phyloP scores from a whole-genome alignment of 2,329 filamentous ascomycete species.

The Phyllosticta citrichinensis region DNA sequence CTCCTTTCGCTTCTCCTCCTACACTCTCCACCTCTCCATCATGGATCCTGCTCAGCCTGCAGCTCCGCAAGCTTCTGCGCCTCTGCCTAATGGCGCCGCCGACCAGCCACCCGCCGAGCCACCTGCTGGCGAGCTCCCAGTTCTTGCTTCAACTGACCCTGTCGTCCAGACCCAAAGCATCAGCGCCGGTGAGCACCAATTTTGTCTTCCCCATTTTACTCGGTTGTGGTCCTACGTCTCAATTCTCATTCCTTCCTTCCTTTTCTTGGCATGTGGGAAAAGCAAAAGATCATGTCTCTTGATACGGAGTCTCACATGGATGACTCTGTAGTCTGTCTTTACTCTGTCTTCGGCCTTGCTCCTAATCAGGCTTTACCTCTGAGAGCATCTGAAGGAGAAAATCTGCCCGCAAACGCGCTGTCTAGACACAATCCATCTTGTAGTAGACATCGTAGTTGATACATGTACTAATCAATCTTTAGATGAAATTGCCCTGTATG shows the following conservation, averaged over 20 bases:
- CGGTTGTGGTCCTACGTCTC: too few species aligned
- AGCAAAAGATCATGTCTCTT: too few species aligned
- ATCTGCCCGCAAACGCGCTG: background rate
- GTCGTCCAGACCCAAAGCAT: constrained; percentile 31
- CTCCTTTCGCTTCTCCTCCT: background rate
- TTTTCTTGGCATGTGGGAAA: background rate
- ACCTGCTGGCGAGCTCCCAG: constrained; percentile 22
- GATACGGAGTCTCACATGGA: too few species aligned
- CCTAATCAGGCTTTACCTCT: too few species aligned
- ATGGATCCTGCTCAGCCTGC: background rate
- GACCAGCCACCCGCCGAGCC: constrained; percentile 20
- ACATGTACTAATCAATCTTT: background rate
- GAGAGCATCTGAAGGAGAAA: background rate
- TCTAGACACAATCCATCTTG: background rate
- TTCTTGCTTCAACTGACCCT: constrained; percentile 23
- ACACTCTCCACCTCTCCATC: background rate
- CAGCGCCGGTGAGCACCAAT: constrained; percentile 23
- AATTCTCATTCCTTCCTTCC: background rate
- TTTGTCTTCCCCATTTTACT: background rate
- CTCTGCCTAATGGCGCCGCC: constrained; percentile 12
- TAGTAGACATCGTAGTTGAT: background rate
- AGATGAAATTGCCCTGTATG: constrained; percentile 97
- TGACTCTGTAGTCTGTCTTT: too few species aligned
- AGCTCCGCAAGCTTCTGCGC: background rate
- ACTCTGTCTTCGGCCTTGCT: too few species aligned